Evolutionary conservation across 2,329 filamentous ascomycete species (phyloP), one percentile per base, ranked within the genome.

Genomic region (Aspergillus sp.): DNA sequence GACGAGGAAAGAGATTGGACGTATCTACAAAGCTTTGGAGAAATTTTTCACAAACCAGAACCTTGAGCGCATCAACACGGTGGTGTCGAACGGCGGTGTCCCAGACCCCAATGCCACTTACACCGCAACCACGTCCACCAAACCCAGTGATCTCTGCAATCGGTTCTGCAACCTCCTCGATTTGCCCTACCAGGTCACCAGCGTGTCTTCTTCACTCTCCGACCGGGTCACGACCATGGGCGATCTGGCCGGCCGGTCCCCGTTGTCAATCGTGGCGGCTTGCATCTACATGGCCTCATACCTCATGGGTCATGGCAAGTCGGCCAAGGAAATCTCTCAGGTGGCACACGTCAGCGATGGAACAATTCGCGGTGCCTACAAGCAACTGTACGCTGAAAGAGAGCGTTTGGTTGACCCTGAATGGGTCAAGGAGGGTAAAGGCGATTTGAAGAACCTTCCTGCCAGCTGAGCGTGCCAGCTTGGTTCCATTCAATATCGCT

Each of bases 231-330:
- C 82, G 27, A 79, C 80, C 42, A 82, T 88, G 51, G 85, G 87
- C 49, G 84, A 88, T 46, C 79, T 97, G 50, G 90, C 91, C 33
- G 93, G 93, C 55, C 88, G 93, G 49, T 97, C 91, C 48, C 93
- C 93, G 19, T 76, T 98, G 42, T 96, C 91, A 1, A 88, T 94
- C 51, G 91, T 94, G 5, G 91, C 90, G 12, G 90, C 93, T 30
- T 94, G 89, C 66, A 96, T 98, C 67, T 98, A 93, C 75, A 93
- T 97, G 82, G 86, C 91, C 3, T 89, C 88, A 29, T 82, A 91
- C 61, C 77, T 97, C 34, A 85, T 95, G 72, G 86, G 84, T 47
- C 80, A 93, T 56, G 75, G 81, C 19, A 86, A 86, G 59, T 75
- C 80, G 5, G 85, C 88, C n/a, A 90, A 90, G 66, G 86, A 94